phyloP scores from a whole-genome alignment of 345 rosid species.

The Psidium friedrichsthalianum region DNA sequence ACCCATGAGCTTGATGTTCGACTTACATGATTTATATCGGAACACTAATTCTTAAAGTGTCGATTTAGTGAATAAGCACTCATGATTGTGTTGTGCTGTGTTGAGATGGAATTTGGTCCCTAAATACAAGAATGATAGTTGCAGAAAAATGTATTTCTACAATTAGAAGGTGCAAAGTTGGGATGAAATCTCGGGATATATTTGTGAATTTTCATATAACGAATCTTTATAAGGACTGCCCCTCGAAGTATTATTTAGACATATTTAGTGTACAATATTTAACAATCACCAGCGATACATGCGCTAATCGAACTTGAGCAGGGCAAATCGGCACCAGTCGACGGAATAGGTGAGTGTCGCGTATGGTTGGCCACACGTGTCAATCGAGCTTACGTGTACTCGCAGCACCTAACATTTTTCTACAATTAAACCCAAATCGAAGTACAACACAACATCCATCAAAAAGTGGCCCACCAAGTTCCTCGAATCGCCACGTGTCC shows the following conservation, averaged over 20 bases:
- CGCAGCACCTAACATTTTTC: fast-evolving
- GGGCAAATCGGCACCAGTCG: background rate
- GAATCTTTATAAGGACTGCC: background rate
- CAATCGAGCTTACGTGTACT: background rate
- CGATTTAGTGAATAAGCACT: background rate
- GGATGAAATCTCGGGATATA: background rate
- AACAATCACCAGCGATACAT: background rate
- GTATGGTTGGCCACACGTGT: background rate
- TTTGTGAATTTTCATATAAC: background rate
- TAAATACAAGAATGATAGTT: background rate
- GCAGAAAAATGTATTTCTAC: background rate
- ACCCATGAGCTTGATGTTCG: background rate
- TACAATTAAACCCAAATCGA: fast-evolving
- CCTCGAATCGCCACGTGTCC: too few relatives aligned
- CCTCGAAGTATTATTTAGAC: background rate
- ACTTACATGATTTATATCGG: too few relatives aligned
- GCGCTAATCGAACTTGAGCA: background rate
- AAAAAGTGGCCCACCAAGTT: too few relatives aligned
- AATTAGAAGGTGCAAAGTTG: background rate
- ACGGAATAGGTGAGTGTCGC: background rate
- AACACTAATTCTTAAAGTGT: background rate
- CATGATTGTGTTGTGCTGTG: background rate
- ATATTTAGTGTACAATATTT: background rate
- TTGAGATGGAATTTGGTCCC: background rate
- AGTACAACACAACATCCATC: too few relatives aligned